These are phyloP conservation scores for Isatis tinctoria DNA, from an alignment of 345 rosid genomes.

Conservation along the genomic window DNA sequence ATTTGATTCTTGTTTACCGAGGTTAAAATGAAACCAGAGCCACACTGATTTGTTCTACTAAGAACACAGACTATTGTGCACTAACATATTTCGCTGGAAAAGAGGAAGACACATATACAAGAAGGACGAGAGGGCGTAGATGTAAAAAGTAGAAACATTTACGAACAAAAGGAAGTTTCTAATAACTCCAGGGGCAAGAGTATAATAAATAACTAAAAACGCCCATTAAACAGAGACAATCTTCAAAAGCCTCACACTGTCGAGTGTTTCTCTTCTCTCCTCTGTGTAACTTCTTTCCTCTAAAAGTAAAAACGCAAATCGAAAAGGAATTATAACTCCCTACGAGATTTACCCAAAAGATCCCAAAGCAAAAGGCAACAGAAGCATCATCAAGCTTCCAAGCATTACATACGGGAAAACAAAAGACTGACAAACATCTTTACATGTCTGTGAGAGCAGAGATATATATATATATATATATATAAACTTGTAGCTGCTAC, in stretches of 20 bases:
- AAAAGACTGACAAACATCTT: conserved; percentile 27
- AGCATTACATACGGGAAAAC: conserved; percentile 14
- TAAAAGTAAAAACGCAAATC: conserved; percentile 9
- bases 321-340: neutral
- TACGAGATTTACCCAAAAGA: conserved; percentile 18
- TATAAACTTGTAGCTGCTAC: conserved; percentile 9
- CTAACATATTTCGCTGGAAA: neutral
- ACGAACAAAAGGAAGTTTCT: conserved; percentile 19
- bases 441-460: conserved; percentile 27
- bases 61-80: neutral
- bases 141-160: neutral
- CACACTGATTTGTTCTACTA: neutral
- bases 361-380: conserved; percentile 18
- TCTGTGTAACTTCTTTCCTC: conserved; percentile 11
- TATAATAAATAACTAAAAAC: conserved; percentile 22
- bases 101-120: neutral
- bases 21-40: neutral
- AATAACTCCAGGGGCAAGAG: conserved; percentile 12
- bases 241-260: conserved; percentile 13
- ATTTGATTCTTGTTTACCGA: neutral
- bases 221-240: conserved; percentile 16
- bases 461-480: neutral
- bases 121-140: neutral
- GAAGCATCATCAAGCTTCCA: conserved; percentile 31
- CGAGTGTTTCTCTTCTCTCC: conserved; percentile 2